A percentile compares a stretch with the other conserved stretches of the same genome.
phyloP scores from a whole-genome alignment of 768 basidiomycete species.

The Boletus rubescentipes region DNA sequence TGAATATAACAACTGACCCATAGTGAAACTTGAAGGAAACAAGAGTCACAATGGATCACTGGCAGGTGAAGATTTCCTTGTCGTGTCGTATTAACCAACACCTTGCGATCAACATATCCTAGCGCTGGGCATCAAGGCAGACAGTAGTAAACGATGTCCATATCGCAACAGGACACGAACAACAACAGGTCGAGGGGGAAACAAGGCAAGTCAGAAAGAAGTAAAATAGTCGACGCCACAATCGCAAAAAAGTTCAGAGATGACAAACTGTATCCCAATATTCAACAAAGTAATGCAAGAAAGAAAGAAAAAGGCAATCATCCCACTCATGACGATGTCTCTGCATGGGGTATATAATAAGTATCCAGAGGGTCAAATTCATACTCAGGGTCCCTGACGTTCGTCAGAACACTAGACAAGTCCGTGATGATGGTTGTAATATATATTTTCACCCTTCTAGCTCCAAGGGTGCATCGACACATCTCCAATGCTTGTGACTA shows the following conservation, averaged over 20 bases:
- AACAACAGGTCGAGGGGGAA: not conserved
- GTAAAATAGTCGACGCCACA: not conserved
- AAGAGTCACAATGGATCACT: no score
- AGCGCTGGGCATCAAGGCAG: not conserved
- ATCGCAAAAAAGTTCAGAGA: not conserved
- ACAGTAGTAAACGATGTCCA: not conserved
- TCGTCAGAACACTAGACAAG: not conserved
- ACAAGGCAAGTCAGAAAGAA: not conserved
- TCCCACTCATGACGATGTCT: slow-evolving; percentile 3
- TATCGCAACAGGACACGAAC: slow-evolving; percentile 1
- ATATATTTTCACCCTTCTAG: not conserved
- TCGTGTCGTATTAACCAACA: no score
- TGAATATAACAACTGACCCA: no score
- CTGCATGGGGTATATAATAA: slow-evolving; percentile 18
- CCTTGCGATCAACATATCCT: no score
- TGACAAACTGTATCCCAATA: not conserved
- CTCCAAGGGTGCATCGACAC: not conserved
- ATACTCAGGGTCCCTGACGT: slow-evolving; percentile 1
- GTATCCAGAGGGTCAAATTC: not conserved
- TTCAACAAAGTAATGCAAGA: not conserved
- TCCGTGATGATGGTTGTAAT: not conserved
- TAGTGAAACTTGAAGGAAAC: no score
- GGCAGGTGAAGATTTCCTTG: no score
- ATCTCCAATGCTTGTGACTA: slow-evolving; percentile 4
- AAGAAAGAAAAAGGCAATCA: not conserved